phyloP scores from a whole-genome alignment of 345 rosid species.

The Hibiscus mutabilis region DNA sequence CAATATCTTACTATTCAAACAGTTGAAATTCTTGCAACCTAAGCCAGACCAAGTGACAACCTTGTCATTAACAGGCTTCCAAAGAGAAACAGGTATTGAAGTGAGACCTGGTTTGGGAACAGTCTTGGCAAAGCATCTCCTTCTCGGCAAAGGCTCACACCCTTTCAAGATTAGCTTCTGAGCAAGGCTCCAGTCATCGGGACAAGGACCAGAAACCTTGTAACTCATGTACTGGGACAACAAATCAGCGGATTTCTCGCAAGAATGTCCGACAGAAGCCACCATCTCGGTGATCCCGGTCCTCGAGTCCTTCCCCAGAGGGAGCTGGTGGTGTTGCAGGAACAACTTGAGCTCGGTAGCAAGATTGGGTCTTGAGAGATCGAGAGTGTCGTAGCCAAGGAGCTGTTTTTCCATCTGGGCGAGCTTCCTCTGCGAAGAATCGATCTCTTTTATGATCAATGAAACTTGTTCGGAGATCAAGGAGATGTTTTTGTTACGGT shows the following conservation, averaged over 20 bases:
- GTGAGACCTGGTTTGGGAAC: conserved; percentile 57
- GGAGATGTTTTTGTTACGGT: conserved; percentile 50
- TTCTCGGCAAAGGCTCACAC: conserved; percentile 87
- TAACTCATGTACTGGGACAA: conserved; percentile 78
- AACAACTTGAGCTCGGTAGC: conserved; percentile 77
- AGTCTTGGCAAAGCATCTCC: conserved; percentile 73
- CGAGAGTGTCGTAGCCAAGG: conserved; percentile 73
- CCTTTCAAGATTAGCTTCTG: conserved; percentile 61
- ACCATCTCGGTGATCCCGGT: conserved; percentile 92
- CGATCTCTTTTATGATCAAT: conserved; percentile 73
- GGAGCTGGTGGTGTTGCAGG: conserved; percentile 70
- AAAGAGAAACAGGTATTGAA: conserved; percentile 52
- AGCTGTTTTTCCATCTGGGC: conserved; percentile 86
- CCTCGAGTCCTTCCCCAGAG: conserved; percentile 69
- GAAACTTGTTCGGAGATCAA: conserved; percentile 84
- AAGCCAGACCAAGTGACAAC: conserved; percentile 81
- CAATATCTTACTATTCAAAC: conserved; percentile 68
- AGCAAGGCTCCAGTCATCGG: conserved; percentile 75
- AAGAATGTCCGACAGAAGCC: conserved; percentile 83
- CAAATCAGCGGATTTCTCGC: conserved; percentile 80
- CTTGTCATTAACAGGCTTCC: conserved; percentile 80
- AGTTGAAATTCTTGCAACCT: conserved; percentile 74
- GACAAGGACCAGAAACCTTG: conserved; percentile 60
- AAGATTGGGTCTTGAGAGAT: conserved; percentile 74
- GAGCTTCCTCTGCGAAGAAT: conserved; percentile 76